These are phyloP conservation scores for Rhizopus arrhizus DNA, from an alignment of 371 early-diverging fungal species.

Conservation along the genomic window DNA sequence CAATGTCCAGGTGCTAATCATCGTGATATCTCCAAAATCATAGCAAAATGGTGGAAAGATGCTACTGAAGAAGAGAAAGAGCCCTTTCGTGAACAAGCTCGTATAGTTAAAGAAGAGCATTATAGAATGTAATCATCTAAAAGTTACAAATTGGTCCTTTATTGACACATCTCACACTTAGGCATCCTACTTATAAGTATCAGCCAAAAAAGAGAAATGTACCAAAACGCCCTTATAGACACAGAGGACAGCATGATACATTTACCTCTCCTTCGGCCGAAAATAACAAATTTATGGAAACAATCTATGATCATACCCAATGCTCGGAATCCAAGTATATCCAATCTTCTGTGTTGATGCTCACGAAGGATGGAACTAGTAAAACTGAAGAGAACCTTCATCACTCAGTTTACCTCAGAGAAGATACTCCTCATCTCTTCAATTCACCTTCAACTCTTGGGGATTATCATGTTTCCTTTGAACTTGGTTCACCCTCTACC, in stretches of 20 bases:
- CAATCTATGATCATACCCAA: slow-evolving; percentile 15
- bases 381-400: too few species aligned
- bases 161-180: slow-evolving; percentile 2
- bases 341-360: too few species aligned
- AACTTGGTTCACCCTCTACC: too few species aligned
- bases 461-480: too few species aligned
- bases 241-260: slow-evolving; percentile 20
- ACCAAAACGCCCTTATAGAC: slow-evolving; percentile 25
- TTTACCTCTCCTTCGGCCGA: slow-evolving; percentile 34
- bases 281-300: slow-evolving; percentile 32
- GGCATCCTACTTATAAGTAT: slow-evolving; percentile 38
- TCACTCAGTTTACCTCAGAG: too few species aligned
- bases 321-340: too few species aligned
- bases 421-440: too few species aligned
- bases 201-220: slow-evolving; percentile 26
- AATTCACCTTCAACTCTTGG: too few species aligned
- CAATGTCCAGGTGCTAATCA: slow-evolving; percentile 65
- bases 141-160: too few species aligned
- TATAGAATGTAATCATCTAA: slow-evolving; percentile 13
- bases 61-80: slow-evolving; percentile 64
- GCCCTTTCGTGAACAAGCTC: slow-evolving; percentile 62
- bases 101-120: slow-evolving; percentile 63
- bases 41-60: slow-evolving; percentile 74
- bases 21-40: slow-evolving; percentile 73
- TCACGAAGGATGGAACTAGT: too few species aligned